phyloP scores from a whole-genome alignment of 768 basidiomycete species.

The Boletus vinaceobasis region DNA sequence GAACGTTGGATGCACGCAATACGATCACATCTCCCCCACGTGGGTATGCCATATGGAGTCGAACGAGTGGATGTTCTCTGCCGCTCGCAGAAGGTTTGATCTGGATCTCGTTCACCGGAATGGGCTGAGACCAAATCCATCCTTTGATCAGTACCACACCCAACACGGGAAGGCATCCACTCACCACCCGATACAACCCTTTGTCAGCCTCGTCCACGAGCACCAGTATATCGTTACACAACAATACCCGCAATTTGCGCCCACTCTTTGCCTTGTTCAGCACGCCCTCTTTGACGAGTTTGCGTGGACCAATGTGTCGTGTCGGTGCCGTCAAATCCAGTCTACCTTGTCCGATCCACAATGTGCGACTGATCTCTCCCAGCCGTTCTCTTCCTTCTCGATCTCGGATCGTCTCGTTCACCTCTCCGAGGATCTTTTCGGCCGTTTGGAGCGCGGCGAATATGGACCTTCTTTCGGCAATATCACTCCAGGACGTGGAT shows the following conservation, averaged over 20 bases:
- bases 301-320: slow-evolving; percentile 75
- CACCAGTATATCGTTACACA: slow-evolving; percentile 90
- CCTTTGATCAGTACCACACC: background rate
- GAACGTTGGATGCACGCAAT: slow-evolving; percentile 52
- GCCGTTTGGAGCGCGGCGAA: slow-evolving; percentile 55
- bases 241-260: slow-evolving; percentile 66
- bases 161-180: slow-evolving; percentile 23
- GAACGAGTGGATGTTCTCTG: slow-evolving; percentile 69
- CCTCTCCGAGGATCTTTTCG: slow-evolving; percentile 69
- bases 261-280: slow-evolving; percentile 83
- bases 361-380: slow-evolving; percentile 63
- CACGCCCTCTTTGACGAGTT: slow-evolving; percentile 74
- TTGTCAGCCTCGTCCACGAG: slow-evolving; percentile 70
- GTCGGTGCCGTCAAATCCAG: slow-evolving; percentile 92
- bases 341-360: slow-evolving; percentile 87
- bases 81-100: slow-evolving; percentile 49
- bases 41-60: slow-evolving; percentile 62
- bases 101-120: slow-evolving; percentile 64
- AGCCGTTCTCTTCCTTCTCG: slow-evolving; percentile 81
- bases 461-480: slow-evolving; percentile 55
- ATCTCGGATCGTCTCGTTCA: slow-evolving; percentile 87
- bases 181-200: slow-evolving; percentile 80
- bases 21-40: slow-evolving; percentile 70
- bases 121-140: slow-evolving; percentile 46
- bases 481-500: slow-evolving; percentile 8